Evolutionary conservation across 2,329 filamentous ascomycete genomes (phyloP).

Genomic region (Fusarium sp.): DNA sequence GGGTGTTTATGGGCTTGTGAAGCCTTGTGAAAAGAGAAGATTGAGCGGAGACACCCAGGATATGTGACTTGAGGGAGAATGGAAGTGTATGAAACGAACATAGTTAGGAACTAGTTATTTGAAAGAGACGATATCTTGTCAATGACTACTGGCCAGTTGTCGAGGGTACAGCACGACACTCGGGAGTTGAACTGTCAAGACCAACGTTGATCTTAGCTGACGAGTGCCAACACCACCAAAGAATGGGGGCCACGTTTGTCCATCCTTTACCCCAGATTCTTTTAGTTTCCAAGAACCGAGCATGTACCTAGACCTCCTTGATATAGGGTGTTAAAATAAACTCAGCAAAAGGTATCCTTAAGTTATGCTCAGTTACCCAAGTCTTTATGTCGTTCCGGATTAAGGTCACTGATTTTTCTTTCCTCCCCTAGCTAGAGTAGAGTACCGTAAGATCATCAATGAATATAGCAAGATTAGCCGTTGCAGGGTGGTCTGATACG

Average conservation of each 20-base stretch:
- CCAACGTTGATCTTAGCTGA: not conserved
- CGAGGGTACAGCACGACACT: not conserved
- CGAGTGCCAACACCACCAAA: constrained; percentile 1
- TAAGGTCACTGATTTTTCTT: not conserved
- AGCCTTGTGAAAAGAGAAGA: not conserved
- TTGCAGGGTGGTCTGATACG: constrained; percentile 25
- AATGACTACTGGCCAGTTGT: not conserved
- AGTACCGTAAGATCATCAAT: not conserved
- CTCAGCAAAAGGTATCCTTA: not conserved
- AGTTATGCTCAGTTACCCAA: not conserved
- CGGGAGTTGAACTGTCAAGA: not conserved
- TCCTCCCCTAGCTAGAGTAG: not conserved
- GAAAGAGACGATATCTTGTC: not conserved
- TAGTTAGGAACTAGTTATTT: not conserved
- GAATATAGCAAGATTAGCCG: not conserved
- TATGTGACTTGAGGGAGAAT: not conserved
- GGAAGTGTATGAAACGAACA: not conserved
- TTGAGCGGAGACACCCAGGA: not conserved
- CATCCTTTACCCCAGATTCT: constrained; percentile 15
- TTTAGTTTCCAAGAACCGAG: not conserved
- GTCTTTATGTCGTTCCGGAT: not conserved
- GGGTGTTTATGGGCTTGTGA: not conserved
- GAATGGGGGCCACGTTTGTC: not conserved
- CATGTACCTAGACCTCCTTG: not conserved
- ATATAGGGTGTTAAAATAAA: not conserved